Evolutionary conservation across 805 yeast genomes (phyloP).

Genomic region (Peterozyma toletana): DNA sequence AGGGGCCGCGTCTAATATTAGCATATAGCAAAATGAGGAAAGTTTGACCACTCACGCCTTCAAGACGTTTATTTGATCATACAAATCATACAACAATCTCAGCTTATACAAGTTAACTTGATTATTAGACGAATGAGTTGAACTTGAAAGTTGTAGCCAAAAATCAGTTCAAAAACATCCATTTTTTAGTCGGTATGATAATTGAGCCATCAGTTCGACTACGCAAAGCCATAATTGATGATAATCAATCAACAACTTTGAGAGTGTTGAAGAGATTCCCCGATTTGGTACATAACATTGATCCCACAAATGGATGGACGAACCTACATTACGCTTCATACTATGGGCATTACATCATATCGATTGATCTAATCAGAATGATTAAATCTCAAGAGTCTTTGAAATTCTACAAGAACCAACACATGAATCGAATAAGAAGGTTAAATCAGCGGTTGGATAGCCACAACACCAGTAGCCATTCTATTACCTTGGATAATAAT

Average conservation of each 20-base stretch:
- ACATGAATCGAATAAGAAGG: background rate
- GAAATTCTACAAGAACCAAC: background rate
- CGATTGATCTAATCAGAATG: conserved; percentile 17
- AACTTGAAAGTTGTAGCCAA: no score
- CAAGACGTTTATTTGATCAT: no score
- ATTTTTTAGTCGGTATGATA: conserved; percentile 24
- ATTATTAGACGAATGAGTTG: no score
- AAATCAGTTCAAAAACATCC: no score
- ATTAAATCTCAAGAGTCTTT: conserved; percentile 5
- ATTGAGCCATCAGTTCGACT: conserved; percentile 57
- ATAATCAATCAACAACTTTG: conserved; percentile 55
- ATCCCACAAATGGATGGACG: conserved; percentile 74
- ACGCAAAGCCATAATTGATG: conserved; percentile 59
- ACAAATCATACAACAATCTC: no score
- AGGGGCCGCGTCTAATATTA: no score
- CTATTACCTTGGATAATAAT: conserved; percentile 11
- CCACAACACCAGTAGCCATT: background rate
- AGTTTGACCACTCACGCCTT: no score
- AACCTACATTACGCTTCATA: conserved; percentile 76
- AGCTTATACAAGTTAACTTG: no score
- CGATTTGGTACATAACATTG: conserved; percentile 58
- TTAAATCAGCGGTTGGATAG: no score
- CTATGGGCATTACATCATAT: conserved; percentile 59
- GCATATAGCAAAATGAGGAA: no score
- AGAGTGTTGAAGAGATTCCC: conserved; percentile 66